Conservation (phyloP, 352 stramenopile genomes). For the Pythium folliculosum region DNA sequence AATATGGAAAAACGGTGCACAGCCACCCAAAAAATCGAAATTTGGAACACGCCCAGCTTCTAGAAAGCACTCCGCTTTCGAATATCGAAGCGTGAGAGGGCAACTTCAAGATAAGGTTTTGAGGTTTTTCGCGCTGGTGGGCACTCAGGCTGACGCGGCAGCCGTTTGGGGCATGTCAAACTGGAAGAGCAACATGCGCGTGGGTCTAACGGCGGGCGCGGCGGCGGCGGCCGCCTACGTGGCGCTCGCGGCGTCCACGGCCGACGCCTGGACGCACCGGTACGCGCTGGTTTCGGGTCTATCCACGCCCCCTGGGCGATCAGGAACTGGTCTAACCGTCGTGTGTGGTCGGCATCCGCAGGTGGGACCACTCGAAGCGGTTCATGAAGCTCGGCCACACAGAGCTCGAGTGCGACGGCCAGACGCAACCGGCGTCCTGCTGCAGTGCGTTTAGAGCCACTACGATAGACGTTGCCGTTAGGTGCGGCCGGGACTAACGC, state of each 20-base stretch:
- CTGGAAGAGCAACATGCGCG: conserved; percentile 4
- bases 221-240: conserved; percentile 3
- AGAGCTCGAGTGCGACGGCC: conserved; percentile 65
- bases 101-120: conserved; percentile 41
- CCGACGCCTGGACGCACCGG: conserved; percentile 23
- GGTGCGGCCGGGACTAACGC: background rate
- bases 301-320: background rate
- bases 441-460: conserved; percentile 54
- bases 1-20: conserved; percentile 9
- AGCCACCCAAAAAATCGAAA: conserved; percentile 21
- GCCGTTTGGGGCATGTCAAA: conserved; percentile 4
- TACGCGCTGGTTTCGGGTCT: background rate
- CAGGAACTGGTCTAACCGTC: background rate
- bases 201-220: background rate
- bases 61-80: conserved; percentile 34
- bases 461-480: background rate
- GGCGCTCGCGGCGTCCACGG: background rate
- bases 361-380: conserved; percentile 82
- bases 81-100: conserved; percentile 12
- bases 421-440: conserved; percentile 57
- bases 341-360: conserved; percentile 22
- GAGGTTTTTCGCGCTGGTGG: background rate
- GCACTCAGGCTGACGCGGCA: conserved; percentile 17
- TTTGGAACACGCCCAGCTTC: conserved; percentile 25
- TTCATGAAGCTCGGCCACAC: conserved; percentile 64